Evolutionary conservation across 2,329 filamentous ascomycete genomes (phyloP).

Genomic region (Alternaria panax): DNA sequence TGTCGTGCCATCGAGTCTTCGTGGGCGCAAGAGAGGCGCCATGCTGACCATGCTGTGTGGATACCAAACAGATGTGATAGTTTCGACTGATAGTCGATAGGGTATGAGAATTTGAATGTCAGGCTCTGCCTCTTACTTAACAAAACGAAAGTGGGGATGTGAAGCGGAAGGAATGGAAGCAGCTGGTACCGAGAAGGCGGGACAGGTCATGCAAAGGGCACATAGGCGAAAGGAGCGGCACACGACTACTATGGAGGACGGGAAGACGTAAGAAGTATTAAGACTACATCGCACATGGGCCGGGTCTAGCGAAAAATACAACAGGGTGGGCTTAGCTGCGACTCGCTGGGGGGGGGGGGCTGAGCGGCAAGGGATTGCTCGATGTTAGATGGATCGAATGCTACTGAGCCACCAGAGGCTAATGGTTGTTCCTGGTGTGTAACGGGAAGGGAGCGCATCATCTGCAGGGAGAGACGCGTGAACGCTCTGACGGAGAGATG

Average conservation of each 20-base stretch:
- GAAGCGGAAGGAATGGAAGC: constrained; percentile 28
- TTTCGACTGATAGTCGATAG: constrained; percentile 16
- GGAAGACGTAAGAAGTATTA: constrained; percentile 31
- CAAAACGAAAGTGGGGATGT: constrained; percentile 34
- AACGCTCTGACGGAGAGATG: constrained; percentile 33
- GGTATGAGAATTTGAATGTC: constrained; percentile 24
- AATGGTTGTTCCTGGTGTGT: constrained; percentile 38
- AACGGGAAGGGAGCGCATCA: constrained; percentile 35
- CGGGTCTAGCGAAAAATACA: constrained; percentile 26
- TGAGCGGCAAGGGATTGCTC: constrained; percentile 42
- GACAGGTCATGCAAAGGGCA: constrained; percentile 36
- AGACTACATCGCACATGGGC: constrained; percentile 30
- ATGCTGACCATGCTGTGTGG: constrained; percentile 39
- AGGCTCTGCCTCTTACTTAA: constrained; percentile 36
- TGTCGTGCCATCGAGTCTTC: constrained; percentile 38
- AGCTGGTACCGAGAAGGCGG: constrained; percentile 32
- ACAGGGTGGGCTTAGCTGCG: constrained; percentile 38
- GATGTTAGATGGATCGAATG: constrained; percentile 35
- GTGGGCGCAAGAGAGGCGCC: constrained; percentile 38
- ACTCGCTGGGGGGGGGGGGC: constrained; percentile 15
- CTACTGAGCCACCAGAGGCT: constrained; percentile 37
- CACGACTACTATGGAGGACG: constrained; percentile 26
- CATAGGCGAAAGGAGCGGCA: constrained; percentile 38
- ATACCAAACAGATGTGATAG: constrained; percentile 17
- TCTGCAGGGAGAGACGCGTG: constrained; percentile 34